phyloP scores from a whole-genome alignment of 2,329 filamentous ascomycete species.

The Microsporum audouinii region DNA sequence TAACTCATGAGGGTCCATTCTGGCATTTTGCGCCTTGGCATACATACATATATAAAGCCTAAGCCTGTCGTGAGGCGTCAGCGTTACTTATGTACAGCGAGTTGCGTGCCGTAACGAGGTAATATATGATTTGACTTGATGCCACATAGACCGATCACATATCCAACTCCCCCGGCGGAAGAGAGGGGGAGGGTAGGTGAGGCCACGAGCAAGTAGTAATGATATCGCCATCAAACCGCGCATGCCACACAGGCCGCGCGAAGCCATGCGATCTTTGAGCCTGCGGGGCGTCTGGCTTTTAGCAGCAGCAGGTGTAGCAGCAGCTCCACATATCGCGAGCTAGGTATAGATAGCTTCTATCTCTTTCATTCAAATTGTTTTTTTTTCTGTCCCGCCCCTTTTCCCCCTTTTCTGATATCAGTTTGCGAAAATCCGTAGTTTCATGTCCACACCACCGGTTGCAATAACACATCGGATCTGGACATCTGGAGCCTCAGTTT shows the following conservation, averaged over 20 bases:
- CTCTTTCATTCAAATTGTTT: not conserved
- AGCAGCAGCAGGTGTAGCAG: not conserved
- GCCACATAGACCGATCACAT: not conserved
- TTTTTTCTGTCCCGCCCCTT: not conserved
- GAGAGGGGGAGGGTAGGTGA: not conserved
- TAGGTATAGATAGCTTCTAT: not conserved
- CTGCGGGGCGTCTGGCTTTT: not conserved
- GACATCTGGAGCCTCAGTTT: constrained; percentile 26
- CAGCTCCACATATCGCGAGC: not conserved
- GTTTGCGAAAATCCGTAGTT: constrained; percentile 62
- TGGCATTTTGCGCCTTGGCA: not conserved
- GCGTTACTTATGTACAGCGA: not conserved
- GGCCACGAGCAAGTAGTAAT: not conserved
- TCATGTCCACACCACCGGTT: constrained; percentile 73
- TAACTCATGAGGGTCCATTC: not conserved
- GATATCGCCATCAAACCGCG: not conserved
- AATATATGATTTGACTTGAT: not conserved
- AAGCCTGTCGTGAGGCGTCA: not conserved
- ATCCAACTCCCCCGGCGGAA: not conserved
- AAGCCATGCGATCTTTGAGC: not conserved
- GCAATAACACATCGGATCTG: constrained; percentile 70
- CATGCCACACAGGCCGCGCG: not conserved
- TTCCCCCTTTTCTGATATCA: not conserved
- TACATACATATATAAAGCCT: not conserved
- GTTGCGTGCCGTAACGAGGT: not conserved